Base-by-base conservation (phyloP, 352 stramenopile species). In the Phytopythium litorale region DNA sequence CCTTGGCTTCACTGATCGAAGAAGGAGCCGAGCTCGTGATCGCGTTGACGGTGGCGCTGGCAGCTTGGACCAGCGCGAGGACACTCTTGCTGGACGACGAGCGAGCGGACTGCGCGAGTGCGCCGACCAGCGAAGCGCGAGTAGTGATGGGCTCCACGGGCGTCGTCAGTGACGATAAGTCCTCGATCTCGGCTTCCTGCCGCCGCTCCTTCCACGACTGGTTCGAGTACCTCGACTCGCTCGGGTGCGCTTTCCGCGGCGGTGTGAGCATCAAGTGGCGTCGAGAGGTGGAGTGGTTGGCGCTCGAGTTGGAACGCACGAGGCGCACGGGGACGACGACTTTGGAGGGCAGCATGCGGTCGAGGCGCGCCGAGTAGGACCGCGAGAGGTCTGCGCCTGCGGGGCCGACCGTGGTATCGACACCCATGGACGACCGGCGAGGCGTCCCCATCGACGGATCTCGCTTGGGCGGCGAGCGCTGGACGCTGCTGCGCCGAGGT, bases 221-320 rank as follows among this genome's bases (percentile, higher is more conserved):
- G 52, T 72, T 69, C n/a, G 68, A 79, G 48, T 79, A 79, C n/a
- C 69, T 51, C 1, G 60, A 71, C 18, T 72, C 66, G 59, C 56
- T 75, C 11, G 72, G 62, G 19, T 71, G 63, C 6, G 64, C 61
- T 56, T 76, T 76, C 38, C 67, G 42, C 19, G 53, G 53, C 4
- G 53, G 53, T 2, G 53, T 49, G 19, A 37, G 0, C 35, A 37
- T 58, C 11, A 46, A 2, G 7, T 32, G 21, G 0, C 32, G 43
- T 15, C 66, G 50, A 57, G 59, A 70, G 8, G 43, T 58, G 0
- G 68, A 67, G 43, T 48, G 45, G 21, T 58, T 58, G n/a, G 42
- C 45, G 30, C 56, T 62, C n/a, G 56, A 55, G 56, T 64, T 71
- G 18, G 64, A 60, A 1, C 33, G 32, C 30, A 55, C 25, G 5